Evolutionary conservation across 805 yeast genomes (phyloP), one percentile per base, ranked within the genome.

Genomic region (Monosporozyma aquatica): DNA sequence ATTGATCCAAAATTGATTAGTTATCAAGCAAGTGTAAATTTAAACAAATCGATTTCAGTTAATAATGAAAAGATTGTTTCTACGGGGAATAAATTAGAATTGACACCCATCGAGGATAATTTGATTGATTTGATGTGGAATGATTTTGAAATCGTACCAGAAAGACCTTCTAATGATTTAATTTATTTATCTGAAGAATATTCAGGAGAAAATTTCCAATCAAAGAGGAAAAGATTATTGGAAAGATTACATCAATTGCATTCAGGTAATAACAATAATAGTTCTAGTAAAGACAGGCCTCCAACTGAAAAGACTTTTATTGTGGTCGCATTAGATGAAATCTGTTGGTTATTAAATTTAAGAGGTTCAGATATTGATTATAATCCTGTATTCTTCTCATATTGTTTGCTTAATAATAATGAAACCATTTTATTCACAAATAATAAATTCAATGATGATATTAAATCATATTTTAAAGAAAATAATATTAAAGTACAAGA

Each of bases 271-370:
- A 8, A 23, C 5, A 8, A 2, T 32, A 28, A 28, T 11, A 36
- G 15, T 2, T 7, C 11, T 22, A 17, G 24, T n/a, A 8, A 58
- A 5, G 38, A 29, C n/a, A n/a, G n/a, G n/a, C n/a, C n/a, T n/a
- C n/a, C n/a, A n/a, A n/a, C n/a, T 35, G 17, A 30, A 2, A 37
- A 32, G 8, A 72, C 76, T 3, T 68, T 85, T 37, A 66, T 87
- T 11, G 68, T 85, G 3, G 70, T 78, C n/a, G 78, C 87, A 1
- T 64, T 89, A 41, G 97, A 90, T 65, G 95, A 89, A 51, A 76
- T 87, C 47, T 92, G 95, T 6, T 89, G 96, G 96, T 64, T 87
- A 34, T 73, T 87, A 56, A 90, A 90, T 56, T 65, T 90, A 43
- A 76, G 98, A 49, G 85, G 89, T 5, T 74, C 72, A 18, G 97